A percentile compares a stretch with the other conserved stretches of the same genome.
These are phyloP conservation scores for Durio zibethinus DNA, from an alignment of 345 rosid species.

Conservation along the genomic window DNA sequence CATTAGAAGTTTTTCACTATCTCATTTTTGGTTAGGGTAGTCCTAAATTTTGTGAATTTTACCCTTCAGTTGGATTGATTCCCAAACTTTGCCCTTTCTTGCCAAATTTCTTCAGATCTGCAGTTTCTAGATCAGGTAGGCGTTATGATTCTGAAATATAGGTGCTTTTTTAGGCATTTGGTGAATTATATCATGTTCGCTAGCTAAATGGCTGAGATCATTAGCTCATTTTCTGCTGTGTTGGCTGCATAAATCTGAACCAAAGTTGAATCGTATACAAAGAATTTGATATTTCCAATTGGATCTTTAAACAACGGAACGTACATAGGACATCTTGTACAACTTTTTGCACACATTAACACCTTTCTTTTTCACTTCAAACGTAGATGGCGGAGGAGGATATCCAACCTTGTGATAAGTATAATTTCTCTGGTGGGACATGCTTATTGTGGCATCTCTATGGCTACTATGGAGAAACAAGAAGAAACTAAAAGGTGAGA, in stretches of 20 bases:
- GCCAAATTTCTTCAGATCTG: neutral
- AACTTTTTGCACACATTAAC: neutral
- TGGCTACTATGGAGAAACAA: constrained; percentile 49
- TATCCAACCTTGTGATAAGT: constrained; percentile 39
- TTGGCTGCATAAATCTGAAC: neutral
- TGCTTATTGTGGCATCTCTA: constrained; percentile 25
- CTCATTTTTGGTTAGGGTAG: neutral
- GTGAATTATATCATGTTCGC: neutral
- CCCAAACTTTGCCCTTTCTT: neutral
- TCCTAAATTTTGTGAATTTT: neutral
- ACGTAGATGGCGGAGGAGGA: constrained; percentile 30
- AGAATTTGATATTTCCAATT: neutral
- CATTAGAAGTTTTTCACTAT: neutral
- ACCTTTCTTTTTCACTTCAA: constrained; percentile 2
- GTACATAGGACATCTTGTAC: neutral
- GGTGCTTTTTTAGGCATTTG: neutral
- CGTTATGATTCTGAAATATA: neutral
- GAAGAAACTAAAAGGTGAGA: constrained; percentile 43
- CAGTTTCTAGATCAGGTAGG: neutral
- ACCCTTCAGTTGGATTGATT: neutral
- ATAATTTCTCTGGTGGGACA: constrained; percentile 32
- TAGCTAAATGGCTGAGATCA: neutral
- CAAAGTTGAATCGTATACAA: neutral
- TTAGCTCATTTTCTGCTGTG: neutral
- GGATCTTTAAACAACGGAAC: neutral